These are phyloP conservation scores for Stagonosporopsis rhizophila DNA, from an alignment of 2,329 filamentous ascomycete species.

Conservation along the genomic window DNA sequence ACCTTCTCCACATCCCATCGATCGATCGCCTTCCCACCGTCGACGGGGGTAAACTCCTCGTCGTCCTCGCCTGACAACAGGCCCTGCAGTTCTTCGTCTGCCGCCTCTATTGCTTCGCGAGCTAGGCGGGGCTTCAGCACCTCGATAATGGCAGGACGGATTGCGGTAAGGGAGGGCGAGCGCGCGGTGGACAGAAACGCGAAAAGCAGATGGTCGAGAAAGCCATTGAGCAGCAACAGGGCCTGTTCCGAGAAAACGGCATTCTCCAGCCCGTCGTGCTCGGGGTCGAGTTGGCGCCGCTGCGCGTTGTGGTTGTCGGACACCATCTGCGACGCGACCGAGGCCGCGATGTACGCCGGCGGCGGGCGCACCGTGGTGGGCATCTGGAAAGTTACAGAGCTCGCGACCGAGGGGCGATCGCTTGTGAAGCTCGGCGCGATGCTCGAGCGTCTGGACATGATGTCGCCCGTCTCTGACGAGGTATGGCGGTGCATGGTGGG, in stretches of 20 bases:
- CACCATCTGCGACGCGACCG: constrained; percentile 89
- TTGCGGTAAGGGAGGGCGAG: constrained; percentile 75
- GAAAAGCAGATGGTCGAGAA: constrained; percentile 92
- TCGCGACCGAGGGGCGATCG: constrained; percentile 70
- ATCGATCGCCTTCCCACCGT: constrained; percentile 47
- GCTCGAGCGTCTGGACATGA: constrained; percentile 48
- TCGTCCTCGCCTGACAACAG: constrained; percentile 81
- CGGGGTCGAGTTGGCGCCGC: constrained; percentile 71
- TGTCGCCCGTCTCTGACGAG: constrained; percentile 43
- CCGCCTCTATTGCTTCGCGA: constrained; percentile 80
- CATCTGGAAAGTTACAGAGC: constrained; percentile 61
- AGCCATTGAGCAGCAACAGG: constrained; percentile 82
- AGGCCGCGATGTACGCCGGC: constrained; percentile 85
- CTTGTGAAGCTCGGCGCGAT: constrained; percentile 68
- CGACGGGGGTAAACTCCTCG: constrained; percentile 42
- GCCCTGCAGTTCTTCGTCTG: constrained; percentile 85
- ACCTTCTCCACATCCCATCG: constrained; percentile 91
- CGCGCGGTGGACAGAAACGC: constrained; percentile 83
- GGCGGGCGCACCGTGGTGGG: constrained; percentile 74
- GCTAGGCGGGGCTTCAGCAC: constrained; percentile 90
- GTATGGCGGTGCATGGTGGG: constrained; percentile 45
- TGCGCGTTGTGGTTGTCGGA: constrained; percentile 85
- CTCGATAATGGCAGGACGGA: constrained; percentile 83
- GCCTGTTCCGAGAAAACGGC: constrained; percentile 76
- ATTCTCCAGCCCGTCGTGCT: constrained; percentile 65